Evolutionary conservation across 2,329 filamentous ascomycete genomes (phyloP), one percentile per base, ranked within the genome.

Genomic region (Colletotrichum cuscutae): DNA sequence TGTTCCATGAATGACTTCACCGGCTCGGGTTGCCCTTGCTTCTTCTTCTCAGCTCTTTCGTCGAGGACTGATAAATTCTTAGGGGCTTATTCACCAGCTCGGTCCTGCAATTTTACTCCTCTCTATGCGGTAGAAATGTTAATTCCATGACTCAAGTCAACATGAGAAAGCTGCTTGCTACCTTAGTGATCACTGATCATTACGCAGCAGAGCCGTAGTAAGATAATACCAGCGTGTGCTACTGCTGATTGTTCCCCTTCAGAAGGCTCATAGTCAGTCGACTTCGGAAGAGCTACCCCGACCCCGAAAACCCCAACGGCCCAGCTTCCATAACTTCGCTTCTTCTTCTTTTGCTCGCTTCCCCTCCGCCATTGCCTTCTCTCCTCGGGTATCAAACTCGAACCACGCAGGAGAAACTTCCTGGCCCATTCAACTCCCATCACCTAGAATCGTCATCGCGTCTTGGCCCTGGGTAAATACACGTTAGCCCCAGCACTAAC

Each of bases 391-490:
- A 53, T 46, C 52, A 68, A 64, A 68, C n/a, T 35, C 65, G 56
- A 57, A n/a, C 60, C 22, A 63, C 28, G 24, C 58, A 49, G 19
- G n/a, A 49, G 24, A 63, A 22, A 26, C 4, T 13, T 15, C 37
- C 49, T 62, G 24, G 24, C 11, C 26, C 30, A 2, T 46, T 42
- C 5, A 35, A 26, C 11, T 24, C 57, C n/a, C 28, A 22, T 28
- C 15, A 12, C 22, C n/a, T 22, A 32, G 24, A 32, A 58, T 54
- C 42, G 35, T 69, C 59, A 54, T 69, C 46, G 53, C 26, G 30
- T 24, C 65, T 69, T 72, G 59, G 59, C 42, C 24, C 53, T 68
- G 59, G 24, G 19, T 52, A 49, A 59, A 35, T 64, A 32, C 24
- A 32, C 59, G 46, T 72, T 57, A 69, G 70, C 66, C 42, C 26